A percentile compares a stretch with the other conserved stretches of the same genome.
Conservation (phyloP, 116 monocot genomes). For the Phalaenopsis hybrid region DNA sequence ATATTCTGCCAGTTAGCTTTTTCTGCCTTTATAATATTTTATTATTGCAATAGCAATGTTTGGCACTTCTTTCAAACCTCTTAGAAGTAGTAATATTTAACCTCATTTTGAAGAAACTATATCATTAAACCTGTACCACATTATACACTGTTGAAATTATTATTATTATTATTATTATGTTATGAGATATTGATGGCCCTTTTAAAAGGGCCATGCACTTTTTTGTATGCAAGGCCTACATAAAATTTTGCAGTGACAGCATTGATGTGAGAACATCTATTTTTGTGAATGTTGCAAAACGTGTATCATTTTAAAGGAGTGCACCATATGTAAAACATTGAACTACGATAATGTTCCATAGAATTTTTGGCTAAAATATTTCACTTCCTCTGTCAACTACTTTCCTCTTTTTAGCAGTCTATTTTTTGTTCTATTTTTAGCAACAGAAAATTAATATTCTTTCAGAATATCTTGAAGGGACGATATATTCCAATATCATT, state of each 20-base stretch:
- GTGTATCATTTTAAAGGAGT: background rate
- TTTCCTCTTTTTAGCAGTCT: background rate
- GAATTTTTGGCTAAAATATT: background rate
- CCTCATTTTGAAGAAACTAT: no score
- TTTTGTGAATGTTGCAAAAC: background rate
- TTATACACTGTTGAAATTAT: background rate
- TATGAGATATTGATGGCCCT: background rate
- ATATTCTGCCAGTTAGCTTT: background rate
- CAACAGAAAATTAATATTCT: background rate
- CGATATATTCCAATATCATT: background rate
- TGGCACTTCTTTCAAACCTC: background rate
- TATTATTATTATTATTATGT: background rate
- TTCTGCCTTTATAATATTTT: background rate
- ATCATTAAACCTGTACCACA: no score
- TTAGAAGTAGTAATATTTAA: background rate
- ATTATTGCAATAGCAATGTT: background rate
- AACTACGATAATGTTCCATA: background rate
- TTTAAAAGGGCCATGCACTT: slow-evolving; percentile 3
- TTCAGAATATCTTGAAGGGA: background rate
- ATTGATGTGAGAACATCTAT: background rate
- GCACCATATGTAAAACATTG: background rate
- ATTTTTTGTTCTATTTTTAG: background rate
- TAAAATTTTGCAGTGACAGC: background rate
- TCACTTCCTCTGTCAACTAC: background rate
- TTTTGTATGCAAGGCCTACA: background rate